These are phyloP conservation scores for Hyphodiscus sp. DNA, from an alignment of 2,329 filamentous ascomycete genomes.

Conservation along the genomic window DNA sequence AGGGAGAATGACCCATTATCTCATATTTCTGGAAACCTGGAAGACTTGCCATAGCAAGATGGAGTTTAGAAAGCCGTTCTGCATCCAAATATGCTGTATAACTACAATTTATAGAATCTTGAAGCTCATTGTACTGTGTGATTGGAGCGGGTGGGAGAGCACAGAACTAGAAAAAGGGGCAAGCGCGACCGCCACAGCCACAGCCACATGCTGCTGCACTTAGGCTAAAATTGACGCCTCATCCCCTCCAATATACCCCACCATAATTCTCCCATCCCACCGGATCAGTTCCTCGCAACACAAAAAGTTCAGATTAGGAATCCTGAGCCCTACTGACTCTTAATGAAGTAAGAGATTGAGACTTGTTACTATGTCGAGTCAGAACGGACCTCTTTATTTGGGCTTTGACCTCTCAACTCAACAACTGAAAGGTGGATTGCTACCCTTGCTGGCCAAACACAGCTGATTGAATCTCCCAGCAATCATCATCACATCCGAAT, in stretches of 20 bases:
- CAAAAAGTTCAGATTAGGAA: not conserved
- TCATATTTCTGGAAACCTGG: conserved; percentile 4
- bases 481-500: conserved; percentile 75
- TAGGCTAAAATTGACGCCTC: conserved; percentile 8
- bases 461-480: conserved; percentile 38
- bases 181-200: not conserved
- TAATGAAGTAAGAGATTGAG: conserved; percentile 1
- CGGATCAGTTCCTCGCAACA: not conserved
- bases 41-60: conserved; percentile 14
- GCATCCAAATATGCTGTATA: conserved; percentile 16
- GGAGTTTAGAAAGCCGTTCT: conserved; percentile 11
- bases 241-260: not conserved
- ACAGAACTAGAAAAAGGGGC: not conserved
- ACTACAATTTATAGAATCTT: conserved; percentile 7
- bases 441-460: not conserved
- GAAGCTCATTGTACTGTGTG: not conserved
- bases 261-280: not conserved
- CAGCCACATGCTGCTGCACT: too few species aligned
- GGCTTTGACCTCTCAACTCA: conserved; percentile 97
- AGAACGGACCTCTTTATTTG: conserved; percentile 63
- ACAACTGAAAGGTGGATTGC: conserved; percentile 72
- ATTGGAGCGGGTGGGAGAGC: not conserved
- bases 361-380: conserved; percentile 30
- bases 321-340: too few species aligned
- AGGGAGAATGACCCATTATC: not conserved